phyloP scores from a whole-genome alignment of 108 stramenopile genomes.

The Cylindrotheca fusiformis region DNA sequence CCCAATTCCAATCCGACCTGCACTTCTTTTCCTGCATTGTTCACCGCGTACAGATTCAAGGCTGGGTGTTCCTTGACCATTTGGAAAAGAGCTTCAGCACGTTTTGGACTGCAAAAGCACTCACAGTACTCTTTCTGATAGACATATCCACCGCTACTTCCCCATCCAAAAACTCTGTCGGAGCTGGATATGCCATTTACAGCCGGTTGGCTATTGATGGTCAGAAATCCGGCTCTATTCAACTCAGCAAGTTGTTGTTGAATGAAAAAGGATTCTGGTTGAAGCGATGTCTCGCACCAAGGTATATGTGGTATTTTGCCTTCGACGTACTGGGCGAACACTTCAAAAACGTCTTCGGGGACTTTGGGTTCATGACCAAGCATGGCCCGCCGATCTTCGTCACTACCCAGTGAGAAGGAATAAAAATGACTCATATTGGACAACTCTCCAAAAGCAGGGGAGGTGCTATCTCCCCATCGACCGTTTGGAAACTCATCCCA shows the following conservation, averaged over 20 bases:
- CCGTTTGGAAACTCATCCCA: constrained; percentile 98
- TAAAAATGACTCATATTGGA: constrained; percentile 88
- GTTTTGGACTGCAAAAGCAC: constrained; percentile 88
- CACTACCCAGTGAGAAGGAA: constrained; percentile 73
- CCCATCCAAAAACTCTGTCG: constrained; percentile 92
- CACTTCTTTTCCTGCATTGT: constrained; percentile 55
- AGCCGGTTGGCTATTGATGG: constrained; percentile 93
- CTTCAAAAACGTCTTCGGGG: constrained; percentile 85
- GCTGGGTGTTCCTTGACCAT: constrained; percentile 49
- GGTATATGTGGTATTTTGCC: constrained; percentile 89
- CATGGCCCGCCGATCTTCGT: constrained; percentile 89
- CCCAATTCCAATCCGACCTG: constrained; percentile 54
- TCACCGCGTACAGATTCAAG: constrained; percentile 85
- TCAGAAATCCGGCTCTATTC: constrained; percentile 88
- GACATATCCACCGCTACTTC: constrained; percentile 88
- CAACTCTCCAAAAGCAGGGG: constrained; percentile 93
- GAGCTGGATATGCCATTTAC: constrained; percentile 84
- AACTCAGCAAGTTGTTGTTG: constrained; percentile 69
- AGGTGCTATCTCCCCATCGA: constrained; percentile 90
- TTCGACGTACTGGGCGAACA: constrained; percentile 91
- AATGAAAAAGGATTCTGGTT: constrained; percentile 88
- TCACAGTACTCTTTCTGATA: constrained; percentile 98
- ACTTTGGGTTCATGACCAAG: constrained; percentile 81
- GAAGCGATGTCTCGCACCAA: constrained; percentile 95
- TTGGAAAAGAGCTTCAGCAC: constrained; percentile 56